phyloP scores from a whole-genome alignment of 805 yeast genomes.

The Monosporozyma servazzii region DNA sequence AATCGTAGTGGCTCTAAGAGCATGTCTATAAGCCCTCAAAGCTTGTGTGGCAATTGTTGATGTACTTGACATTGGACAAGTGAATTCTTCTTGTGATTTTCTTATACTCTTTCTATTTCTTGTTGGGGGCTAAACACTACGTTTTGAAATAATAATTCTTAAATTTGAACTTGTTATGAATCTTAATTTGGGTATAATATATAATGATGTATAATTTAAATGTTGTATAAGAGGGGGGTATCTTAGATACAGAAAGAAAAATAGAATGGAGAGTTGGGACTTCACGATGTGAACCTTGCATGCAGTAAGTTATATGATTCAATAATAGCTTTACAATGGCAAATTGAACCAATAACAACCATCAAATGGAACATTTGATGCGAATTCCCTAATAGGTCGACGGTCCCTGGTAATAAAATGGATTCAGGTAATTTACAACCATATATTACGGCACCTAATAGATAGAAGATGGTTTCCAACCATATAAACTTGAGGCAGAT shows the following conservation, averaged over 20 bases:
- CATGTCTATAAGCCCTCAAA: slow-evolving; percentile 48
- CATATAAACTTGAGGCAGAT: slow-evolving; percentile 54
- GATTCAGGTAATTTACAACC: slow-evolving; percentile 77
- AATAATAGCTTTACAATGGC: slow-evolving; percentile 61
- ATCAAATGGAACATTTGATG: slow-evolving; percentile 78
- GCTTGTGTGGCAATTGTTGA: slow-evolving; percentile 1
- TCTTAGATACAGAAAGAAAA: neutral
- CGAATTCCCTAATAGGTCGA: slow-evolving; percentile 65
- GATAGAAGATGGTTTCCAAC: slow-evolving; percentile 64
- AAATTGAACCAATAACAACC: slow-evolving; percentile 68
- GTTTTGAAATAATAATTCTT: neutral
- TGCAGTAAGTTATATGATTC: slow-evolving; percentile 41
- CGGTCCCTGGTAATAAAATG: slow-evolving; percentile 44
- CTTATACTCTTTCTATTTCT: neutral
- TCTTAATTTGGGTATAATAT: neutral
- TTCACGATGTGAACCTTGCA: slow-evolving; percentile 6
- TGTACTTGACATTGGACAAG: neutral
- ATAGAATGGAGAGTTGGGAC: neutral
- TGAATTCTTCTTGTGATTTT: neutral
- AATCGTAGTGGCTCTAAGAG: slow-evolving; percentile 54
- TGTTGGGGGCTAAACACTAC: neutral
- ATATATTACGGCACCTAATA: slow-evolving; percentile 68
- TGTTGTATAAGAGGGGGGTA: neutral
- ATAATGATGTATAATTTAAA: neutral
- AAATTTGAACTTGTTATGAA: neutral